Conservation (phyloP, 1,284 basidiomycete species). For the Hortiboletus rubellus region DNA sequence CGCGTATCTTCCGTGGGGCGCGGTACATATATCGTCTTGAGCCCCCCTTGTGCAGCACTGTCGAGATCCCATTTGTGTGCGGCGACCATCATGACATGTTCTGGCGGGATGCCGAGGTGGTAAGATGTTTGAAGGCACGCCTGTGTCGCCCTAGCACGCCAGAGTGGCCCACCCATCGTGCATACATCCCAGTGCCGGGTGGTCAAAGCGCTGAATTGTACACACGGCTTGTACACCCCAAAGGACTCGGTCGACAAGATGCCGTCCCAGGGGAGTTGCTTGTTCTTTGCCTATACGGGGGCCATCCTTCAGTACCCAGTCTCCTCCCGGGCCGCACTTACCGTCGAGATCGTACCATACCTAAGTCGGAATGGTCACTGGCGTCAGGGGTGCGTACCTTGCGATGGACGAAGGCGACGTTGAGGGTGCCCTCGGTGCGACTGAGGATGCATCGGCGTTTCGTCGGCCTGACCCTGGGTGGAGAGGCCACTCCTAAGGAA, state of each 20-base stretch:
- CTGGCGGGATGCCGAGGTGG: constrained; percentile 51
- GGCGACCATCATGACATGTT: constrained; percentile 62
- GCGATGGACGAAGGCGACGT: constrained; percentile 58
- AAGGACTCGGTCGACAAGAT: constrained; percentile 62
- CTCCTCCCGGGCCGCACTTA: constrained; percentile 17
- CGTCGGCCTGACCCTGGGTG: no score
- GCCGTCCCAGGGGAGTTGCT: constrained; percentile 61
- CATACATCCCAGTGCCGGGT: not conserved
- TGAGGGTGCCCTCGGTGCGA: constrained; percentile 42
- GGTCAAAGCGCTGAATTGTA: not conserved
- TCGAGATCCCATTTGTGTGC: constrained; percentile 59
- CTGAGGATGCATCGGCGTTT: not conserved
- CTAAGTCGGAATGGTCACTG: constrained; percentile 7
- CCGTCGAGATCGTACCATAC: constrained; percentile 60
- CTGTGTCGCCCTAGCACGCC: constrained; percentile 45
- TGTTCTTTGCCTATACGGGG: constrained; percentile 51
- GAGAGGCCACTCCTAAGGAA: not conserved
- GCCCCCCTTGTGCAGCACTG: constrained; percentile 51
- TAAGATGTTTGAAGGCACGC: constrained; percentile 51
- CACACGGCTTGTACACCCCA: constrained; percentile 61
- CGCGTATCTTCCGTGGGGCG: constrained; percentile 46
- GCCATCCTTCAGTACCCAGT: not conserved
- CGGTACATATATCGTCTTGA: constrained; percentile 58
- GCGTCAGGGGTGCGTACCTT: not conserved
- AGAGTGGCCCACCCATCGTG: no score